phyloP scores from a whole-genome alignment of 352 stramenopile species.

The Pythium periplocum region DNA sequence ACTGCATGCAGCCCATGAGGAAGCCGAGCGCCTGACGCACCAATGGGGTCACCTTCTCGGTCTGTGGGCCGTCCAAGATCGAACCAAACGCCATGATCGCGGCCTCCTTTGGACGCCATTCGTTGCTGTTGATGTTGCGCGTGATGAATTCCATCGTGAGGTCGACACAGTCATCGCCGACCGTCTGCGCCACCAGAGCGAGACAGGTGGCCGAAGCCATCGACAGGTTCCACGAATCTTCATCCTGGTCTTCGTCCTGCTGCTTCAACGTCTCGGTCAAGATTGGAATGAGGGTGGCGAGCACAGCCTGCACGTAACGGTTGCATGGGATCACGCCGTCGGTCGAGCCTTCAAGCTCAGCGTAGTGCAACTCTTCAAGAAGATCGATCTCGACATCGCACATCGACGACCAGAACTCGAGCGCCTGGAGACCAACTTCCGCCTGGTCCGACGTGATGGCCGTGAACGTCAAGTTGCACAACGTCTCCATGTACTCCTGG shows the following conservation, averaged over 20 bases:
- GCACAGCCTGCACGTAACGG: slow-evolving; percentile 86
- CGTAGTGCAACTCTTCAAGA: slow-evolving; percentile 90
- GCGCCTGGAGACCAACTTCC: slow-evolving; percentile 91
- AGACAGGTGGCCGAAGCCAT: slow-evolving; percentile 94
- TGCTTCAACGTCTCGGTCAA: slow-evolving; percentile 92
- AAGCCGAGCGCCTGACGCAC: slow-evolving; percentile 93
- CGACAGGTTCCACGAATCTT: slow-evolving; percentile 93
- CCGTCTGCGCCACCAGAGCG: slow-evolving; percentile 88
- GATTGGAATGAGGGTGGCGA: slow-evolving; percentile 88
- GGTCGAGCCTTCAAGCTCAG: slow-evolving; percentile 38
- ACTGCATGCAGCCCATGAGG: slow-evolving; percentile 90
- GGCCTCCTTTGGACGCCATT: slow-evolving; percentile 95
- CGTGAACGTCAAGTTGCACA: slow-evolving; percentile 95
- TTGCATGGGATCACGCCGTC: slow-evolving; percentile 67
- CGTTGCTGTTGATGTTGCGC: slow-evolving; percentile 90
- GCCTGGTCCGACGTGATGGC: slow-evolving; percentile 91
- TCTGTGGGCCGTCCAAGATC: slow-evolving; percentile 91
- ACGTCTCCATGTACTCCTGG: slow-evolving; percentile 92
- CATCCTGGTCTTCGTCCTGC: slow-evolving; percentile 93
- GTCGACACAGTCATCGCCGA: slow-evolving; percentile 90
- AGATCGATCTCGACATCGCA: slow-evolving; percentile 95
- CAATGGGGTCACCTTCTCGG: slow-evolving; percentile 87
- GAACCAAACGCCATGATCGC: slow-evolving; percentile 97
- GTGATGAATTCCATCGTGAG: slow-evolving; percentile 94
- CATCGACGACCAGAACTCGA: slow-evolving; percentile 98